A percentile compares a stretch with the other conserved stretches of the same genome.
Evolutionary conservation across 1,139 yeast genomes (phyloP).

Genomic region (Kurtzmaniella natalensis): DNA sequence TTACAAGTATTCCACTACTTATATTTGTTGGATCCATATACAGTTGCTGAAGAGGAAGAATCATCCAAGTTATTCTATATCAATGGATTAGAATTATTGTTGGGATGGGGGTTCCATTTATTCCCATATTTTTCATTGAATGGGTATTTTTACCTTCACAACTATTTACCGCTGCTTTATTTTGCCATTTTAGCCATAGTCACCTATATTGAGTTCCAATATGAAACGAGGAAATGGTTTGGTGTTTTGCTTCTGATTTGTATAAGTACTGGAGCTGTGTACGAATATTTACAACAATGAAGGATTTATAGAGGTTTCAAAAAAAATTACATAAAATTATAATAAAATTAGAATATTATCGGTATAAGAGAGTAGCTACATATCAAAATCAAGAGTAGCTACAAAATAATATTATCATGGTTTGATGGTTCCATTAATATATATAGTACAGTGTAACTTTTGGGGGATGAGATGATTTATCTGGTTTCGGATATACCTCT

Average conservation of each 20-base stretch:
- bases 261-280: conserved; percentile 14
- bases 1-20: conserved; percentile 19
- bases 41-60: conserved; percentile 13
- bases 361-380: too few species aligned
- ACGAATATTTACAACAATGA: too few species aligned
- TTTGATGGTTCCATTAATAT: too few species aligned
- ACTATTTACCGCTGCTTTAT: conserved; percentile 35
- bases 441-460: too few species aligned
- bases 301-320: too few species aligned
- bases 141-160: conserved; percentile 35
- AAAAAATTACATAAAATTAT: too few species aligned
- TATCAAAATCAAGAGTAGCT: too few species aligned
- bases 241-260: conserved; percentile 16
- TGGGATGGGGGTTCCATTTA: conserved; percentile 36
- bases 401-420: too few species aligned
- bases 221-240: conserved; percentile 15
- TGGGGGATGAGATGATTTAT: too few species aligned
- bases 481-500: conserved; percentile 48
- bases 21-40: conserved; percentile 31
- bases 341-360: too few species aligned
- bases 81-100: conserved; percentile 20
- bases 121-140: conserved; percentile 30
- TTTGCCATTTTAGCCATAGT: conserved; percentile 30
- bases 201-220: conserved; percentile 29
- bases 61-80: conserved; percentile 16